phyloP scores from a whole-genome alignment of 805 yeast genomes.

The Kazachstania africana region DNA sequence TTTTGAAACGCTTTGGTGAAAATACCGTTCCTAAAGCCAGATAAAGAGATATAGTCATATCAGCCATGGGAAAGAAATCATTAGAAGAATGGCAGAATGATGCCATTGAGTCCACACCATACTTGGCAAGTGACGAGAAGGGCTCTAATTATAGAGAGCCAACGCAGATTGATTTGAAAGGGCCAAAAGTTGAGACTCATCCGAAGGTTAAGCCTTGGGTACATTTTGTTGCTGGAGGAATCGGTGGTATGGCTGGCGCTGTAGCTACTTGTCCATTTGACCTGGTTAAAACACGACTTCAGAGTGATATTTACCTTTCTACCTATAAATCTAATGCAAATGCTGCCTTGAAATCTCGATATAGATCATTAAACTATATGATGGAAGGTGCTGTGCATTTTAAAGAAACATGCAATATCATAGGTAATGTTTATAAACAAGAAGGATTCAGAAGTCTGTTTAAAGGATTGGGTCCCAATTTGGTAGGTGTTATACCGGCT shows the following conservation, averaged over 20 bases:
- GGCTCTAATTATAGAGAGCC: constrained; percentile 40
- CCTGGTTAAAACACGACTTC: constrained; percentile 90
- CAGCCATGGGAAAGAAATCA: constrained; percentile 17
- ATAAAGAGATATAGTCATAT: no score
- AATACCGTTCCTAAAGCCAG: no score
- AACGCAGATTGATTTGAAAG: constrained; percentile 11
- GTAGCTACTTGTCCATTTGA: constrained; percentile 89
- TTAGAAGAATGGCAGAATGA: constrained; percentile 35
- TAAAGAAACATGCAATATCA: constrained; percentile 66
- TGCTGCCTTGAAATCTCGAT: constrained; percentile 2
- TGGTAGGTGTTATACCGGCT: constrained; percentile 97
- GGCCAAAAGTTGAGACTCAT: constrained; percentile 6
- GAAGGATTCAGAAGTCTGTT: constrained; percentile 86
- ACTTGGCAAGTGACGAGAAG: constrained; percentile 62
- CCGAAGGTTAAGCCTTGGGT: constrained; percentile 44
- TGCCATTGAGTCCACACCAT: constrained; percentile 48
- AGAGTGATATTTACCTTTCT: constrained; percentile 68
- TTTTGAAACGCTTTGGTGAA: no score
- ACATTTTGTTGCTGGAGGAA: constrained; percentile 81
- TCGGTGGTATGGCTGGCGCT: constrained; percentile 98
- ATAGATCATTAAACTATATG: constrained; percentile 22
- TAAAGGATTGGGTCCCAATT: constrained; percentile 91
- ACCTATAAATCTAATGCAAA: constrained; percentile 31
- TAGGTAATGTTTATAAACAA: constrained; percentile 49
- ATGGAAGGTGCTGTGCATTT: constrained; percentile 58